These are phyloP conservation scores for Dioszegia aurantiaca DNA, from an alignment of 768 basidiomycete species.

Conservation along the genomic window DNA sequence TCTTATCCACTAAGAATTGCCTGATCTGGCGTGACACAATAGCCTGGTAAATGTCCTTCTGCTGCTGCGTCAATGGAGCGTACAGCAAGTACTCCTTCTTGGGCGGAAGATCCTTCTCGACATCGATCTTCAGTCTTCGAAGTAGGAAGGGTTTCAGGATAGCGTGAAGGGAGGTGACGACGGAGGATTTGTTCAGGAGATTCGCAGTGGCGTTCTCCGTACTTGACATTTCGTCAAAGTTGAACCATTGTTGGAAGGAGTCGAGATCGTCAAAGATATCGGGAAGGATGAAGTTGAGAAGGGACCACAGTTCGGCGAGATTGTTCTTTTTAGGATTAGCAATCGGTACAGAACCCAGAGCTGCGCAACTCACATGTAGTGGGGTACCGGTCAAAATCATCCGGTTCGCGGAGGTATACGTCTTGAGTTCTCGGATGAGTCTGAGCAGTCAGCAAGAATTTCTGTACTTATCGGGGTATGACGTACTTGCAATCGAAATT, in stretches of 20 bases:
- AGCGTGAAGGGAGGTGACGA: constrained; percentile 76
- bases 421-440: constrained; percentile 84
- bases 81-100: constrained; percentile 89
- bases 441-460: constrained; percentile 38
- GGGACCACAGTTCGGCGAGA: constrained; percentile 86
- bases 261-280: constrained; percentile 87
- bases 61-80: constrained; percentile 76
- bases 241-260: constrained; percentile 79
- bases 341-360: too few species aligned
- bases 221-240: constrained; percentile 45
- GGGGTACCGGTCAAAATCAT: constrained; percentile 97
- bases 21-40: constrained; percentile 72
- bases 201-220: constrained; percentile 13
- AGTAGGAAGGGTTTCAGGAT: constrained; percentile 95
- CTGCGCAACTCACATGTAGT: constrained; percentile 67
- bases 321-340: constrained; percentile 69
- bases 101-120: constrained; percentile 78
- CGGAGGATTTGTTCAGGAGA: constrained; percentile 54
- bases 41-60: constrained; percentile 79
- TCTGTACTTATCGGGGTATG: background rate
- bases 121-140: constrained; percentile 85
- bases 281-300: constrained; percentile 93
- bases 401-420: constrained; percentile 74
- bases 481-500: constrained; percentile 85
- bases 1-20: constrained; percentile 56